phyloP scores from a whole-genome alignment of 352 stramenopile genomes.

The Globisporangium spiculum region DNA sequence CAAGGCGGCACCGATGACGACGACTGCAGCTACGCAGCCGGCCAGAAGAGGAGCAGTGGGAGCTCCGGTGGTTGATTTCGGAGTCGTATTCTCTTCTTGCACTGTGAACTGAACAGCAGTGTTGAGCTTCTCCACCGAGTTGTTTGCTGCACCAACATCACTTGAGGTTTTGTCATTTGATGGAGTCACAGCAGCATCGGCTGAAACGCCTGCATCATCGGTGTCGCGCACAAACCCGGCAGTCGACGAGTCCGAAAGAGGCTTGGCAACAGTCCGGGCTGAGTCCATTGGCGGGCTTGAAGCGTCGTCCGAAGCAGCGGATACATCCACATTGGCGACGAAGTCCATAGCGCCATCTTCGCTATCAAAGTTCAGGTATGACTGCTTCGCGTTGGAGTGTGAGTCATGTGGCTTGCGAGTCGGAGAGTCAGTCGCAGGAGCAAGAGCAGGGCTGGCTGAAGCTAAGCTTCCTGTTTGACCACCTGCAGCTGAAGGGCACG shows the following conservation, averaged over 20 bases:
- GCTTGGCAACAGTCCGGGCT: background rate
- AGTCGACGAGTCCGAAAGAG: background rate
- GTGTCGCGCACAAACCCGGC: background rate
- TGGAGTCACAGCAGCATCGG: background rate
- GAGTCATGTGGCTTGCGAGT: background rate
- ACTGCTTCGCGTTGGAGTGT: constrained; percentile 7
- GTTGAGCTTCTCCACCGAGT: background rate
- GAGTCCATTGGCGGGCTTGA: no score
- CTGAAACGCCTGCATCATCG: background rate
- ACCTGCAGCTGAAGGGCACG: background rate
- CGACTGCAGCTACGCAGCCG: background rate
- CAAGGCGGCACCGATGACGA: constrained; percentile 1
- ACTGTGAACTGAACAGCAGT: background rate
- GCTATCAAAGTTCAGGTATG: background rate
- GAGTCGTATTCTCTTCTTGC: background rate
- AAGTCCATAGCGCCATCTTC: background rate
- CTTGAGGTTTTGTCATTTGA: background rate
- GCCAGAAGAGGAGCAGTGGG: background rate
- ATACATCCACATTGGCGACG: background rate
- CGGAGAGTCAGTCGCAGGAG: background rate
- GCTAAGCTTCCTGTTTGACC: background rate
- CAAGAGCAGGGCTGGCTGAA: background rate
- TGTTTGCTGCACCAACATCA: background rate
- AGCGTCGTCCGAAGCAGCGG: background rate
- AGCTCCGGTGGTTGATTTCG: background rate